These are phyloP conservation scores for Pogostemon cablin DNA, from an alignment of 257 asterid species.

Conservation along the genomic window DNA sequence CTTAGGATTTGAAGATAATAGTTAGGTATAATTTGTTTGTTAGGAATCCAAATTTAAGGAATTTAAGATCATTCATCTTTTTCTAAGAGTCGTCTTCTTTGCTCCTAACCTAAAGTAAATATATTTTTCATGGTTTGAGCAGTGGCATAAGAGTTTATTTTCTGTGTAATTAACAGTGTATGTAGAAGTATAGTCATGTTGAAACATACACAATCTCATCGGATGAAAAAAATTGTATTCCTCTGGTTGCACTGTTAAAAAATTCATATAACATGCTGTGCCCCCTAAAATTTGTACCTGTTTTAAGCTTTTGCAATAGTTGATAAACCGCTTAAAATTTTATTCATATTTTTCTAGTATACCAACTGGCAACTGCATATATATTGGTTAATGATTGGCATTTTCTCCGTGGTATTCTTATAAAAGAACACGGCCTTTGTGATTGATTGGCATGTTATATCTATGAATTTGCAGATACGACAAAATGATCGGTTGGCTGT, in stretches of 20 bases:
- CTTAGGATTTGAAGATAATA: neutral
- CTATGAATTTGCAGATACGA: slow-evolving; percentile 63
- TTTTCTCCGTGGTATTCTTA: neutral
- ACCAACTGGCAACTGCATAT: neutral
- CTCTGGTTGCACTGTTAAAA: neutral
- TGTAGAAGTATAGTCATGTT: slow-evolving; percentile 9
- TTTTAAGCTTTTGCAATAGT: neutral
- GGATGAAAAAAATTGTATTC: slow-evolving; percentile 7
- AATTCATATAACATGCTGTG: neutral
- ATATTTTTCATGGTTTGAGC: neutral
- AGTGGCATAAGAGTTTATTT: neutral
- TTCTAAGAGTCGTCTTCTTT: neutral
- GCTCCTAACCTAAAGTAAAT: neutral
- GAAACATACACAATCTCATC: slow-evolving; percentile 2
- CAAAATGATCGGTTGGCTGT: slow-evolving; percentile 96
- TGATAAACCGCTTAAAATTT: neutral
- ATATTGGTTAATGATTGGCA: slow-evolving; percentile 12
- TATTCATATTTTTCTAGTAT: neutral
- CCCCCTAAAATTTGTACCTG: slow-evolving; percentile 3
- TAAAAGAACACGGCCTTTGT: neutral
- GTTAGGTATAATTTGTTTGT: neutral
- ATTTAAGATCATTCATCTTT: neutral
- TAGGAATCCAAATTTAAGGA: neutral
- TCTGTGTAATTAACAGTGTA: slow-evolving; percentile 4
- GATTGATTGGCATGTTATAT: slow-evolving; percentile 22